These are phyloP conservation scores for Penicillium sp. DNA, from an alignment of 2,329 filamentous ascomycete genomes.

Conservation along the genomic window DNA sequence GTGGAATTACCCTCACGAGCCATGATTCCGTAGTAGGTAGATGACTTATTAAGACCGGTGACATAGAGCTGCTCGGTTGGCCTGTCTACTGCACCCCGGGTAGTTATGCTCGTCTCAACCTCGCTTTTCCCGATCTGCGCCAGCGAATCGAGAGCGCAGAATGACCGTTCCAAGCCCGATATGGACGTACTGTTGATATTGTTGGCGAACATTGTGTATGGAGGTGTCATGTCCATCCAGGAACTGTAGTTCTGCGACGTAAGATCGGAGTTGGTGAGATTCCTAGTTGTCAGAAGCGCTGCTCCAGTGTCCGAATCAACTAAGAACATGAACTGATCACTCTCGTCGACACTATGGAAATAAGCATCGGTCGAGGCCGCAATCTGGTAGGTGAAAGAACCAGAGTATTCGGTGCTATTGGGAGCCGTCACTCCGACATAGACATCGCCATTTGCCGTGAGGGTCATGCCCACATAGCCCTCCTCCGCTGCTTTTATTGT, in stretches of 20 bases:
- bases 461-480: no score
- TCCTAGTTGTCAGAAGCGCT: slow-evolving; percentile 68
- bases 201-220: slow-evolving; percentile 70
- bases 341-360: no score
- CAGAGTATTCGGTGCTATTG: no score
- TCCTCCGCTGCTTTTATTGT: no score
- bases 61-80: slow-evolving; percentile 87
- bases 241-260: slow-evolving; percentile 43
- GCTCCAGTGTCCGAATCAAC: slow-evolving; percentile 76
- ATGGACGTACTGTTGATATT: slow-evolving; percentile 52
- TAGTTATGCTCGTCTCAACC: no score
- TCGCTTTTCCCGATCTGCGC: slow-evolving; percentile 59
- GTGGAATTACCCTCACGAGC: slow-evolving; percentile 54
- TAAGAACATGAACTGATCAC: no score
- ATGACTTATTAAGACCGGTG: slow-evolving; percentile 59
- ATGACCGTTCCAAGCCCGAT: slow-evolving; percentile 67
- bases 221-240: slow-evolving; percentile 53
- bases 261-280: slow-evolving; percentile 49
- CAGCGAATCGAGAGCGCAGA: slow-evolving; percentile 64
- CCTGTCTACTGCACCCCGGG: no score
- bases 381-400: no score
- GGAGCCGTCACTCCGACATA: no score
- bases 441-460: no score
- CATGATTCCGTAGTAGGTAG: slow-evolving; percentile 65
- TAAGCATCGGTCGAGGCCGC: no score